Base-by-base conservation (phyloP, 495 filamentous ascomycete genomes). In the Aspergillus asperescens region DNA sequence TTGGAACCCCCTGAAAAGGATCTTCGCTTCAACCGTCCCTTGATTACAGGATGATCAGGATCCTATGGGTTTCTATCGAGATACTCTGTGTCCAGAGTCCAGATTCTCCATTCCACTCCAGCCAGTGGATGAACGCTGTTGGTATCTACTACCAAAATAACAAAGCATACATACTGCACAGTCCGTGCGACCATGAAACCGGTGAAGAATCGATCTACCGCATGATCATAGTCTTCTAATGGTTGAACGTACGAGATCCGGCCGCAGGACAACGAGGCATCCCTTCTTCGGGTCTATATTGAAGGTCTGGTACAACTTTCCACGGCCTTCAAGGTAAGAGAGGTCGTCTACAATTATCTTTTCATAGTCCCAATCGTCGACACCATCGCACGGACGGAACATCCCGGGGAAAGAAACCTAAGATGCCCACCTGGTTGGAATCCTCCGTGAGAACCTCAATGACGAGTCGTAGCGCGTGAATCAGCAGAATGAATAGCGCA, bases 261-360 rank as follows among this genome's bases (percentile, higher is more conserved):
- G 40, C 8, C 40, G 29, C 28, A 37, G 18, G 28, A 45, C 39
- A 24, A 27, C 40, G 12, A 53, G 16, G 12, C 31, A 47, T 29
- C 40, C 25, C 38, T 47, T 31, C 41, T 47, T 24, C 7, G 13
- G 13, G 41, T 45, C 31, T 32, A 45, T 38, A 7, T 22, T 31
- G 34, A 47, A 53, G 13, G 40, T 51, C 4, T 43, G 25, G 23
- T 60, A 67, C 3, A 69, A 16, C 39, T 39, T 48, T 50, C 58
- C 16, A 50, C 55, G 42, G 44, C 34, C n/a, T 24, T 52, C 22
- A 53, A 40, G 50, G 23, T 51, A 51, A 1, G 48, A 51, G 18
- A 51, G 3, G 15, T 51, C 38, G 24, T 42, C 38, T 1, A 42
- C 48, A 32, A 22, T 43, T 5, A 43, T 32, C 16, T 43, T 51